Base-by-base conservation (phyloP, 106 monocot genomes). In the Chionographis japonica region DNA sequence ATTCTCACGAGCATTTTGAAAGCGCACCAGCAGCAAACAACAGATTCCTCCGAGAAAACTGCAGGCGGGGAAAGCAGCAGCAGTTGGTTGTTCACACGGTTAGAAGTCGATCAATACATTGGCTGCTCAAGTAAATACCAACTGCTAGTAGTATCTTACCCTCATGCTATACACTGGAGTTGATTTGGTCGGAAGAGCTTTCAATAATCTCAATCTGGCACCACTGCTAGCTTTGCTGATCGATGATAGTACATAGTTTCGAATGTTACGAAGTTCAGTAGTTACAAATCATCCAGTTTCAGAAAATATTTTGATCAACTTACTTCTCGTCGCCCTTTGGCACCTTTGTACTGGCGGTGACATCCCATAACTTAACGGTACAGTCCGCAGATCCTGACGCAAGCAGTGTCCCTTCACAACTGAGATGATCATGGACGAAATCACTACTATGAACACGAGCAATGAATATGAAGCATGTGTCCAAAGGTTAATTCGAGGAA, bases 301-400 rank as follows among this genome's bases (percentile, higher is more conserved):
- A 8, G 39, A 54, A 62, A 17, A 39, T 13, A 8, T n/a, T 72
- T 53, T 43, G 7, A 65, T 27, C 0, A 35, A 68, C 84, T 84
- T 74, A 90, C 97, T 54, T 85, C 3, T 98, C 97, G 37, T 98
- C 97, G 8, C 58, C 72, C 80, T 78, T 92, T 16, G 75, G 37
- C 39, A 70, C 59, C 74, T 93, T 98, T 43, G 80, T 79, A 64
- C 92, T 93, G 63, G 92, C 72, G 69, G 87, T 87, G 12, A 93
- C 87, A 72, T 99, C 98, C 93, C 98, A 93, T 10, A 99, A 39
- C 72, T 93, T 99, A 2, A 93, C 87, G 57, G 88, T 93, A 79
- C 79, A 78, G 66, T 99, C 98, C 40, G 98, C 93, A 40, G 98
- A 93, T 53, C 98, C 98, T 66, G 93, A 99, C 35, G 93, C 87